phyloP scores from a whole-genome alignment of 2,329 filamentous ascomycete genomes.

The Dothistroma pini region DNA sequence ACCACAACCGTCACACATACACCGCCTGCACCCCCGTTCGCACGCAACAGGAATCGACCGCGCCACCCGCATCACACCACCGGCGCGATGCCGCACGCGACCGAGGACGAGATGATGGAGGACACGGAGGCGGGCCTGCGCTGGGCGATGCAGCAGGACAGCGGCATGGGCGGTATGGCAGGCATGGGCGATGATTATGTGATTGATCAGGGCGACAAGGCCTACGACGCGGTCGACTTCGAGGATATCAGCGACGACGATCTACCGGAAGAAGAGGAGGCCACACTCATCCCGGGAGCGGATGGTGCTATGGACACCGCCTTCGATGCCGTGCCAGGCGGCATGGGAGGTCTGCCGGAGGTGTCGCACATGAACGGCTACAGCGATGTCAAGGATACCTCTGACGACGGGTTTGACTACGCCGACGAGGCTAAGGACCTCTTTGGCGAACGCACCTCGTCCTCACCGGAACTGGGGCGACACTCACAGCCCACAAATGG shows the following conservation, averaged over 20 bases:
- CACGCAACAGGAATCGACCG: not conserved
- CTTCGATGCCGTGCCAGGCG: constrained; percentile 15
- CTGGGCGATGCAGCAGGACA: constrained; percentile 24
- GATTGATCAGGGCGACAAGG: constrained; percentile 65
- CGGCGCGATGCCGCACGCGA: constrained; percentile 39
- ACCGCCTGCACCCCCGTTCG: not conserved
- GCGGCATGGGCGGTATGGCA: constrained; percentile 21
- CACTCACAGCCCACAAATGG: constrained; percentile 18
- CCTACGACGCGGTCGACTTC: constrained; percentile 85
- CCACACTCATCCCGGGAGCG: constrained; percentile 20
- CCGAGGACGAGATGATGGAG: constrained; percentile 18
- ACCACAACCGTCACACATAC: not conserved
- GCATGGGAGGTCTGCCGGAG: constrained; percentile 14
- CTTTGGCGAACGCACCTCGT: constrained; percentile 34
- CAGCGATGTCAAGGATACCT: constrained; percentile 21
- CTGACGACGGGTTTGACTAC: constrained; percentile 66
- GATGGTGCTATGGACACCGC: constrained; percentile 14
- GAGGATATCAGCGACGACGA: constrained; percentile 92
- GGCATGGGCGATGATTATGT: constrained; percentile 27
- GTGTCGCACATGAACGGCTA: constrained; percentile 22
- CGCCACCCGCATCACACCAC: not conserved
- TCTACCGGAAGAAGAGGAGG: constrained; percentile 72
- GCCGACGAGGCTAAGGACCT: constrained; percentile 42
- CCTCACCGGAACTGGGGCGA: constrained; percentile 31
- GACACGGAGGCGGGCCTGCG: constrained; percentile 18